These are phyloP conservation scores for Magnusiomyces clavatus DNA, from an alignment of 1,139 yeast genomes.

Conservation along the genomic window DNA sequence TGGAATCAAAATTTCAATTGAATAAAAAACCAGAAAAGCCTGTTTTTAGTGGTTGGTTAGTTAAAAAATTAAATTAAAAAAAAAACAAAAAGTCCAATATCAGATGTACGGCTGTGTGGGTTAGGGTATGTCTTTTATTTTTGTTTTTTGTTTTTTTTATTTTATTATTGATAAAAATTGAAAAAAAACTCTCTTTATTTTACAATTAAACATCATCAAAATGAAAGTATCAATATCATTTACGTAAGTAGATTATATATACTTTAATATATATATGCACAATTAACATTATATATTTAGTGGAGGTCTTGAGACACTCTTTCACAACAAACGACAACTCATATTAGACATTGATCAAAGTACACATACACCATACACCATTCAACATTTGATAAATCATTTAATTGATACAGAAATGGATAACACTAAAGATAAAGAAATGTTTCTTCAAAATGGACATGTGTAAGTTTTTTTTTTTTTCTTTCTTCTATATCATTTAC, in stretches of 20 bases:
- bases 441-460: slow-evolving; percentile 71
- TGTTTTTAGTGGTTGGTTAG: background rate
- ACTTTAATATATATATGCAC: background rate
- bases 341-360: slow-evolving; percentile 32
- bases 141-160: too few relatives aligned
- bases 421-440: slow-evolving; percentile 47
- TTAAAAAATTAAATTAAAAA: too few relatives aligned
- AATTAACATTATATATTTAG: slow-evolving; percentile 10
- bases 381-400: slow-evolving; percentile 49
- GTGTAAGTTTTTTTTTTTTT: slow-evolving; percentile 26
- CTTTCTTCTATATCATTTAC: too few relatives aligned
- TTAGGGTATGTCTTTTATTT: background rate
- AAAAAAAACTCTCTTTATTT: too few relatives aligned
- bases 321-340: slow-evolving; percentile 45
- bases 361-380: slow-evolving; percentile 34
- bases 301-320: slow-evolving; percentile 68
- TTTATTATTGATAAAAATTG: background rate
- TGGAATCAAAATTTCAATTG: slow-evolving; percentile 2
- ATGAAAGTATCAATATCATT: slow-evolving; percentile 29
- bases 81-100: too few relatives aligned
- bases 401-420: slow-evolving; percentile 47
- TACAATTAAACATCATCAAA: background rate
- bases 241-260: slow-evolving; percentile 16
- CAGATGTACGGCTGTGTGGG: too few relatives aligned
- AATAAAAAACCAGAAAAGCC: background rate